Conservation (phyloP, 768 basidiomycete species). For the Gelatoporia subvermispora region DNA sequence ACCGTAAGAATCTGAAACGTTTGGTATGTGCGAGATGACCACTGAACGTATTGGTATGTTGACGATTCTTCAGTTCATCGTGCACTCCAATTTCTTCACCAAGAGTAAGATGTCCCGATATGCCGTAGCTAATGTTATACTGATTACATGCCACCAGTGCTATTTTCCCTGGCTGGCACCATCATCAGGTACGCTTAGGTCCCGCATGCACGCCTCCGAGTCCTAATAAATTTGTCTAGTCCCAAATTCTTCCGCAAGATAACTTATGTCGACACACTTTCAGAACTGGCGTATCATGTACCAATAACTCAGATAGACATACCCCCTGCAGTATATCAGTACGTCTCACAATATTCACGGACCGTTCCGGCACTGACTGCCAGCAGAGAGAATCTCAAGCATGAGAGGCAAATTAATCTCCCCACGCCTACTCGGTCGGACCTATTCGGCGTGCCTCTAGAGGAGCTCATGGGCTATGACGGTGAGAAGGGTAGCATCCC, state of each 20-base stretch:
- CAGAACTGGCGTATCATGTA: conserved; percentile 69
- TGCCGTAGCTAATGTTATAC: not conserved
- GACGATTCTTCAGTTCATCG: conserved; percentile 57
- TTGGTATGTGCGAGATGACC: conserved; percentile 42
- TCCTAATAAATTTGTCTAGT: too few species aligned
- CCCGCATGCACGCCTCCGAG: too few species aligned
- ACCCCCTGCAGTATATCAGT: conserved; percentile 80
- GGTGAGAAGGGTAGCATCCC: conserved; percentile 84
- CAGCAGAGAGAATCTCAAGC: conserved; percentile 70
- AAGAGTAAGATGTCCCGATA: conserved; percentile 53
- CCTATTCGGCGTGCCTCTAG: conserved; percentile 76
- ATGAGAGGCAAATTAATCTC: conserved; percentile 63
- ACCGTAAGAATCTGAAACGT: conserved; percentile 83
- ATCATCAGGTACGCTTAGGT: conserved; percentile 60
- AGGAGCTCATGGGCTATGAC: conserved; percentile 78
- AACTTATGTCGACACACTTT: conserved; percentile 69
- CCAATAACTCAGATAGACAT: conserved; percentile 88
- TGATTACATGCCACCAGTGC: conserved; percentile 45
- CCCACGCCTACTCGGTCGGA: conserved; percentile 58
- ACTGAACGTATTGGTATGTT: not conserved
- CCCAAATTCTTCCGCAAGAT: conserved; percentile 91
- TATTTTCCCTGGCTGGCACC: conserved; percentile 83
- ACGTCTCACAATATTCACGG: conserved; percentile 21
- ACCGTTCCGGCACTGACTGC: not conserved
- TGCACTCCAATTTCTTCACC: conserved; percentile 84